Evolutionary conservation across 192 early-diverging fungal species (phyloP), one percentile per base, ranked within the genome.

Genomic region (Cetraspora pellucida): DNA sequence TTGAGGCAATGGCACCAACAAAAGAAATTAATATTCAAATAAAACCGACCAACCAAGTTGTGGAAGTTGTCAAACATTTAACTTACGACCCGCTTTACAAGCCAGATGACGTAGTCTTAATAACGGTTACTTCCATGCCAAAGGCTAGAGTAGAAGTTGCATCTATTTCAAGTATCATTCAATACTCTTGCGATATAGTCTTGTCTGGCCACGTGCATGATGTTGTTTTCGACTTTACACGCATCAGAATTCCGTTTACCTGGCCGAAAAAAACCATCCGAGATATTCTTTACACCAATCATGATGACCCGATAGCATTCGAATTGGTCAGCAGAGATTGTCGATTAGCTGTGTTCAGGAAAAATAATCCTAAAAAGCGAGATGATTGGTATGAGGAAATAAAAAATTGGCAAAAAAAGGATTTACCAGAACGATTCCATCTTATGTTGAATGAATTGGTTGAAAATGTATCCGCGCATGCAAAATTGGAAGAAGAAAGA

Each of bases 381-480:
- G 74, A 76, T 31, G 63, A 67, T 9, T 76, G 74, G 74, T 76
- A 76, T 54, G 74, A 76, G 3, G 23, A 47, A 10, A 14, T 76
- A 19, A 76, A 76, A 19, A 64, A 76, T 37, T 76, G 74, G 74
- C 47, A 50, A 37, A n/a, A n/a, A n/a, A 47, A 47, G 13, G 60
- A 76, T 66, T 23, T 76, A 27, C 74, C 74, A 28, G 2, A 28
- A 3, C 30, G 63, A 27, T 76, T 76, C n/a, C 74, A 76, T 50
- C 45, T 76, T 14, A 65, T 76, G 74, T 76, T 76, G 21, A 76
- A 66, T 16, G 74, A 76, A 76, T 55, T 76, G 1, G 74, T 76
- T 10, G 74, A 76, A 43, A 76, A 76, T 66, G 63, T 76, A n/a
- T 66, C 74, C 9, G 74, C 74, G 11, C 74, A 76, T 37, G 74